Conservation (phyloP, 805 yeast genomes). For the Saccharomycopsis sp. region DNA sequence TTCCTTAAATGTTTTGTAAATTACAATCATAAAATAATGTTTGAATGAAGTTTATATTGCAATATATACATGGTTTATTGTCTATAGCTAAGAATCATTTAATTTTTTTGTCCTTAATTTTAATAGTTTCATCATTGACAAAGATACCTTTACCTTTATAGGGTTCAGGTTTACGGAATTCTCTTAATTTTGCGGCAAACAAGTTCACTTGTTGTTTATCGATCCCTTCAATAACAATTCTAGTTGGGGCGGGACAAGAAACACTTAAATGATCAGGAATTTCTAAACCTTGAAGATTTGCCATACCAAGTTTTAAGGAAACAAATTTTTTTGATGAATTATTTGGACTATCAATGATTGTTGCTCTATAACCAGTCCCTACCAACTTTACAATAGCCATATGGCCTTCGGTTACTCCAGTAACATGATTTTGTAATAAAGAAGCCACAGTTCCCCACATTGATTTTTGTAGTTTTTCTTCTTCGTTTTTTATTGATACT, state of each 20-base stretch:
- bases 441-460: conserved; percentile 96
- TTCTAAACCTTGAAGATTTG: conserved; percentile 63
- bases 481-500: conserved; percentile 48
- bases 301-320: conserved; percentile 78
- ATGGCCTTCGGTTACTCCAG: conserved; percentile 93
- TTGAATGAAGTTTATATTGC: too few relatives aligned
- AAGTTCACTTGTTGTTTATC: conserved; percentile 80
- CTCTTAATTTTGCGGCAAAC: conserved; percentile 82
- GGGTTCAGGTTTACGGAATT: conserved; percentile 92
- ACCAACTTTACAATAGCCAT: conserved; percentile 76
- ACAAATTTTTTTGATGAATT: conserved; percentile 37
- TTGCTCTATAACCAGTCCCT: conserved; percentile 95
- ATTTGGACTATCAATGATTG: conserved; percentile 44
- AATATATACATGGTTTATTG: too few relatives aligned
- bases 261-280: conserved; percentile 74
- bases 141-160: conserved; percentile 97
- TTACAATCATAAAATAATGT: too few relatives aligned
- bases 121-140: conserved; percentile 83
- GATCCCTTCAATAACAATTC: conserved; percentile 75
- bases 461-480: conserved; percentile 58
- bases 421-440: conserved; percentile 60
- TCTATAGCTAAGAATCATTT: conserved; percentile 58
- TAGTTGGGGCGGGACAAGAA: conserved; percentile 72
- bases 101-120: conserved; percentile 84
- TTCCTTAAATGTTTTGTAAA: too few relatives aligned